Evolutionary conservation across 225 moss, liverwort and hornwort genomes (phyloP).

Genomic region (Lunularia cruciata): DNA sequence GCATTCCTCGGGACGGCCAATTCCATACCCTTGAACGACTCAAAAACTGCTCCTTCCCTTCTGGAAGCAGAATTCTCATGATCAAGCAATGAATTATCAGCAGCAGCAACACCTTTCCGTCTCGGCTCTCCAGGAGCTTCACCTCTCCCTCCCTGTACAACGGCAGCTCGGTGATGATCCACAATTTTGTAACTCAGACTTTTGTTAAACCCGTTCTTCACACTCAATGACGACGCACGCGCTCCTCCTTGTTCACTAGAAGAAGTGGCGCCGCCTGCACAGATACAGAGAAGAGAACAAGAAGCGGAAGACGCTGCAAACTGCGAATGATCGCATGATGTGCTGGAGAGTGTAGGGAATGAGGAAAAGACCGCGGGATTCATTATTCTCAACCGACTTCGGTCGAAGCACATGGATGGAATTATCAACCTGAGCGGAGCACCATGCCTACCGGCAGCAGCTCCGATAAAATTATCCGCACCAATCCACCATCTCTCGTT

Average conservation of each 20-base stretch:
- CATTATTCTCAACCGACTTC: constrained; percentile 11
- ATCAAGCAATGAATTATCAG: not conserved
- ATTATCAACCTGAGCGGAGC: not conserved
- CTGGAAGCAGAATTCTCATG: not conserved
- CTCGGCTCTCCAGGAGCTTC: constrained; percentile 1
- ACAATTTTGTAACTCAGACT: constrained; percentile 3
- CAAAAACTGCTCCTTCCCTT: not conserved
- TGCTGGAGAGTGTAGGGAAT: constrained; percentile 6
- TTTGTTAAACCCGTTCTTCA: constrained; percentile 9
- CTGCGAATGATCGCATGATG: constrained; percentile 1
- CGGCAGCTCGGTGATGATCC: not conserved
- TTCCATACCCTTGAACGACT: constrained; percentile 16
- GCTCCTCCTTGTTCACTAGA: constrained; percentile 7
- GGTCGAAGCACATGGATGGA: not conserved
- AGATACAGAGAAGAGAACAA: not conserved
- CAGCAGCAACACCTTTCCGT: not conserved
- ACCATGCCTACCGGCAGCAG: not conserved
- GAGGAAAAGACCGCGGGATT: not conserved
- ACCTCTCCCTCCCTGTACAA: not conserved
- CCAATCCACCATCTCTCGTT: constrained; percentile 17
- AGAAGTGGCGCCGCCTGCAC: not conserved
- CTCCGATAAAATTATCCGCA: not conserved
- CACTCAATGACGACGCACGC: not conserved
- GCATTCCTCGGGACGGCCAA: constrained; percentile 11
- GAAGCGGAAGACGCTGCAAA: constrained; percentile 1